Conservation (phyloP, 2,329 filamentous ascomycete genomes). For the Nemania diffusa region DNA sequence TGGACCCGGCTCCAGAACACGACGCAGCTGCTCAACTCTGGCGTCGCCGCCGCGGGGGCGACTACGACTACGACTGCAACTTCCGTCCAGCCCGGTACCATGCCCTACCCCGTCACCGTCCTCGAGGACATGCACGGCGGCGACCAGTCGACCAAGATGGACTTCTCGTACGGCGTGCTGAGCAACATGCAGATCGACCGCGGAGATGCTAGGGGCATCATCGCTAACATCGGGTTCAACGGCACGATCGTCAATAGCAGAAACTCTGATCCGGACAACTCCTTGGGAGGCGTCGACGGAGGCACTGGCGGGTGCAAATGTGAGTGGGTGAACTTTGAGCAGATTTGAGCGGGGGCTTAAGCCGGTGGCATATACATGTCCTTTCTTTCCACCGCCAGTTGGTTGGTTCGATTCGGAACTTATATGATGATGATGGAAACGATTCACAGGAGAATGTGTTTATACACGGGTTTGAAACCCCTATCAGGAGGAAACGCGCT, state of each 20-base stretch:
- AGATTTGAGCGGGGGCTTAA: not conserved
- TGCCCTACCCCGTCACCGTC: constrained; percentile 72
- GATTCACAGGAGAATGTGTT: not conserved
- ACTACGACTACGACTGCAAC: constrained; percentile 20
- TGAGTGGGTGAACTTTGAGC: constrained; percentile 66
- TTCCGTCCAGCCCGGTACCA: constrained; percentile 63
- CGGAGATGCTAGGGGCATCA: constrained; percentile 57
- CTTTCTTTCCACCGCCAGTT: too few species aligned
- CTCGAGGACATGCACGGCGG: constrained; percentile 72
- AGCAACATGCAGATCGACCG: constrained; percentile 58
- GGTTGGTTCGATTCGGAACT: too few species aligned
- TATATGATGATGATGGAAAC: constrained; percentile 2
- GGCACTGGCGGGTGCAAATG: constrained; percentile 71
- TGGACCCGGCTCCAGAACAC: constrained; percentile 66
- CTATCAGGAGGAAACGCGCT: not conserved
- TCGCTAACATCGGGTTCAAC: constrained; percentile 61
- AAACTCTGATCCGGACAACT: constrained; percentile 52
- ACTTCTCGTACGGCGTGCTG: constrained; percentile 64
- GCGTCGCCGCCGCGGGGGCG: constrained; percentile 37
- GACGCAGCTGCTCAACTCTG: constrained; percentile 53
- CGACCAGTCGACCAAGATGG: constrained; percentile 60
- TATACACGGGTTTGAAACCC: not conserved
- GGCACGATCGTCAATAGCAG: constrained; percentile 65
- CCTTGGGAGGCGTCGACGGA: constrained; percentile 70
- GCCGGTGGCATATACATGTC: too few species aligned